phyloP scores from a whole-genome alignment of 768 basidiomycete genomes.

The Pleurotus ostreatus region DNA sequence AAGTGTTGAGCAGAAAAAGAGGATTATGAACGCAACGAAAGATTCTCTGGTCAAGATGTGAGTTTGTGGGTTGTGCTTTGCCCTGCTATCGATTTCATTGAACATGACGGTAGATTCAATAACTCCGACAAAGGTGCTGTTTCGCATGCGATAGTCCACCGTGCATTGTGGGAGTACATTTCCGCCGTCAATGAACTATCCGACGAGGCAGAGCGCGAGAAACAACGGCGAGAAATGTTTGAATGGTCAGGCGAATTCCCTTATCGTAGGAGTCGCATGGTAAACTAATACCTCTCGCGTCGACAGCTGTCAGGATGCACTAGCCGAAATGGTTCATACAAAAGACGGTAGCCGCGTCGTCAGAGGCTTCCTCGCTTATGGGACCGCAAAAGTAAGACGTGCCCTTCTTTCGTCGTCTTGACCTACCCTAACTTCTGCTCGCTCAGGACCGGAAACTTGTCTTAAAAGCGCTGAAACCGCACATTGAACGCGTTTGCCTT shows the following conservation, averaged over 20 bases:
- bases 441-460: slow-evolving; percentile 82
- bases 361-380: slow-evolving; percentile 79
- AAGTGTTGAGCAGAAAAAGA: slow-evolving; percentile 59
- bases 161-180: slow-evolving; percentile 84
- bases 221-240: slow-evolving; percentile 73
- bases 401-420: neutral
- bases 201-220: slow-evolving; percentile 68
- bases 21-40: slow-evolving; percentile 66
- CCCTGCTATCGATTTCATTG: neutral
- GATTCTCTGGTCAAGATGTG: slow-evolving; percentile 76
- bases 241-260: slow-evolving; percentile 50
- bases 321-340: slow-evolving; percentile 93
- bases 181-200: slow-evolving; percentile 50
- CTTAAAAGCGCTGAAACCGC: slow-evolving; percentile 84
- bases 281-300: no score
- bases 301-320: slow-evolving; percentile 63
- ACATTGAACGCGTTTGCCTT: slow-evolving; percentile 81
- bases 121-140: slow-evolving; percentile 89
- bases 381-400: slow-evolving; percentile 68
- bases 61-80: slow-evolving; percentile 19
- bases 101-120: slow-evolving; percentile 59
- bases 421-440: neutral
- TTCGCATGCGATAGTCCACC: slow-evolving; percentile 84
- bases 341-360: slow-evolving; percentile 86
- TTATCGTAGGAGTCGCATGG: no score